Evolutionary conservation across 2,329 filamentous ascomycete genomes (phyloP).

Genomic region (Ambrosiella beaveri): DNA sequence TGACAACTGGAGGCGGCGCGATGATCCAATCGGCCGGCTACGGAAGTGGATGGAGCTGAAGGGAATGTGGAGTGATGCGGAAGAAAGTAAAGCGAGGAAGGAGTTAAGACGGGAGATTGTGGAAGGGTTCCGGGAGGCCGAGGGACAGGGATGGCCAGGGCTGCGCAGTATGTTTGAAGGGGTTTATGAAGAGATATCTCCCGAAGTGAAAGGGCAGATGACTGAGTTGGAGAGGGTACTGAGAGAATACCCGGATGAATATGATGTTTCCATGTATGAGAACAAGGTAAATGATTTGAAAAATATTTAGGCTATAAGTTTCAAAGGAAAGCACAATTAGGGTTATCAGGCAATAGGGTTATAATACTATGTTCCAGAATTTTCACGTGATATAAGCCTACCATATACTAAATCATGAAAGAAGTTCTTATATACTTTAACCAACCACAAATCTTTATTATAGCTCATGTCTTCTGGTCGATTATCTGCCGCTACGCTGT

Average conservation of each 20-base stretch:
- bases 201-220: conserved; percentile 59
- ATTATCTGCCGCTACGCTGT: not conserved
- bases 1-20: conserved; percentile 82
- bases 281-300: conserved; percentile 35
- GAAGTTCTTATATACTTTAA: not conserved
- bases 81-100: conserved; percentile 56
- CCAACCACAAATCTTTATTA: not conserved
- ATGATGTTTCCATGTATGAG: conserved; percentile 63
- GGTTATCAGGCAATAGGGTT: too few species aligned
- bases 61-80: conserved; percentile 67
- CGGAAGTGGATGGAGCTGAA: conserved; percentile 81
- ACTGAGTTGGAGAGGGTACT: conserved; percentile 56
- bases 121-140: conserved; percentile 67
- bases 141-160: conserved; percentile 63
- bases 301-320: not conserved
- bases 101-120: conserved; percentile 57
- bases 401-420: not conserved
- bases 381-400: not conserved
- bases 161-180: conserved; percentile 65
- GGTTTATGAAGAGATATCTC: conserved; percentile 75
- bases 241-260: conserved; percentile 78
- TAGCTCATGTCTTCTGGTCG: not conserved
- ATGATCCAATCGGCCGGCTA: conserved; percentile 72
- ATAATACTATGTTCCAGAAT: too few species aligned
- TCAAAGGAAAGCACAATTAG: not conserved